Conservation (phyloP, 1,139 yeast genomes). For the Debaryomycetaceae sp. region DNA sequence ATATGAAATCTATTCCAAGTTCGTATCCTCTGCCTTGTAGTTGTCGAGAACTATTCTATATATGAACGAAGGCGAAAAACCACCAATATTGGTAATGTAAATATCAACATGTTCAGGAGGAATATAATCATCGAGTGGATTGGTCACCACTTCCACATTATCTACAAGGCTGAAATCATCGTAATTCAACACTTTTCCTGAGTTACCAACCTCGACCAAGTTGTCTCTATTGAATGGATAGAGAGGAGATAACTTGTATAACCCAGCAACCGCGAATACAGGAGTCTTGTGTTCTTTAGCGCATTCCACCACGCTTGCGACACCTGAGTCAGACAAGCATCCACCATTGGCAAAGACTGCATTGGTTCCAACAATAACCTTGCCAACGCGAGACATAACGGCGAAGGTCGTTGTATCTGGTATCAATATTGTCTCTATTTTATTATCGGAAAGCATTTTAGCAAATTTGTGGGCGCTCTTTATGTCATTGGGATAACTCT, state of each 20-base stretch:
- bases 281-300: slow-evolving; percentile 95
- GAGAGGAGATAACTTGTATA: slow-evolving; percentile 87
- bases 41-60: slow-evolving; percentile 94
- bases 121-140: slow-evolving; percentile 89
- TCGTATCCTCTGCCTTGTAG: slow-evolving; percentile 80
- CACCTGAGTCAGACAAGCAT: slow-evolving; percentile 85
- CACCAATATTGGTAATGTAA: slow-evolving; percentile 92
- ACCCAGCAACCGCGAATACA: slow-evolving; percentile 91
- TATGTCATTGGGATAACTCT: slow-evolving; percentile 86
- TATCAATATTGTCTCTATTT: slow-evolving; percentile 84
- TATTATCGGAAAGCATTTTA: slow-evolving; percentile 72
- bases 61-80: slow-evolving; percentile 93
- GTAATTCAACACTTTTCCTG: slow-evolving; percentile 77
- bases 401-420: slow-evolving; percentile 95
- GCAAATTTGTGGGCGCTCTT: slow-evolving; percentile 76
- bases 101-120: slow-evolving; percentile 94
- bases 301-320: slow-evolving; percentile 89
- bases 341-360: slow-evolving; percentile 97
- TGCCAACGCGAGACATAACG: slow-evolving; percentile 95
- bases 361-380: slow-evolving; percentile 88
- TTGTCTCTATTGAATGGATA: slow-evolving; percentile 91
- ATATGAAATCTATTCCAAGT: slow-evolving; percentile 32
- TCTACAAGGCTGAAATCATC: slow-evolving; percentile 62
- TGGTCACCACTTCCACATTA: slow-evolving; percentile 73
- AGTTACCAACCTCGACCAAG: slow-evolving; percentile 89